Base-by-base conservation (phyloP, 2,329 filamentous ascomycete species). In the Aspergillus pseudoviridinutans region DNA sequence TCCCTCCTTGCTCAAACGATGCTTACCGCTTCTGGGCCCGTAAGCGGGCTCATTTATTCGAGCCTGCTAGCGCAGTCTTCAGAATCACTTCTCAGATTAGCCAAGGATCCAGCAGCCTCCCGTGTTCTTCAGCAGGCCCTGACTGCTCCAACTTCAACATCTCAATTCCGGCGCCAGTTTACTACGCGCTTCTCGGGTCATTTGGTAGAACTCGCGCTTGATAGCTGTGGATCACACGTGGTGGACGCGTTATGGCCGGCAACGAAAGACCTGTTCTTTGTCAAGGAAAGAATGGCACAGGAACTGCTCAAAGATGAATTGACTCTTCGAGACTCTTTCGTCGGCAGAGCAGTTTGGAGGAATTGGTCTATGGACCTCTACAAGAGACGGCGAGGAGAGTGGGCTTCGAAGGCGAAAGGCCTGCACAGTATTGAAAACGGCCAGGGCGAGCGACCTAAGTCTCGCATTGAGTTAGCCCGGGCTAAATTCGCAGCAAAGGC, bases 1-100 rank as follows among this genome's bases (percentile, higher is more conserved):
- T 91, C 90, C 22, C 82, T 96, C 50, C 82, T 99, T 28, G 87
- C 90, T 8, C 87, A 94, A 60, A 79, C 89, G 3, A 88, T 99
- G 79, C 84, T 97, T 52, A 78, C 84, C 7, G 87, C 91, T 27
- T 84, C 89, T 0, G 91, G 91, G 0, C 74, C 82, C 1, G 79
- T 92, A 1, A 82, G 84, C 56, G 84, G 84, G 52, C 81, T 92
- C 10, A 83, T 96, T 32, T 90, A 94, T 69, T 83, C 87, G 17
- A 84, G 88, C n/a, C 75, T 94, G 25, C 76, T 87, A 22, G 79
- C 84, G 3, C 80, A 89, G 63, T 77, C 80, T 10, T 71, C 76
- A 49, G 83, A 79, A 54, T 82, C 78, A 24, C 79, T 87, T 55
- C 70, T 91, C 32, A 78, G 81, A 42, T 84, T 97, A 54, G 87